Percentiles rank a stretch among this genome's conserved stretches.
Evolutionary conservation across 169 alveolate species (phyloP).

Genomic region (Plasmodium knowlesi): DNA sequence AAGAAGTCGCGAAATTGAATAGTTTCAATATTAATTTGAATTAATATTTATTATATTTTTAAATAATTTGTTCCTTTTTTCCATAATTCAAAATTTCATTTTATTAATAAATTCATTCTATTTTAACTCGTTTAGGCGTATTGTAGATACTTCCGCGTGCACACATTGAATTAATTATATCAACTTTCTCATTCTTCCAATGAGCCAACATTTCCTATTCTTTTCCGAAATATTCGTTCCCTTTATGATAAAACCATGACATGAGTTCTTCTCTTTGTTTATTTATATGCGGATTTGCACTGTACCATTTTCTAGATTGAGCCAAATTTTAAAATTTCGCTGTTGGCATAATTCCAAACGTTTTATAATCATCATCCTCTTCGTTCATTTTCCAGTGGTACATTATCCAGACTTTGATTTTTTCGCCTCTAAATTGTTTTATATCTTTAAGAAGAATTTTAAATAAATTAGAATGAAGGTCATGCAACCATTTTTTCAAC

Average conservation of each 20-base stretch:
- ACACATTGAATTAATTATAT: background rate
- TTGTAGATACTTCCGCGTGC: background rate
- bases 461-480: no score
- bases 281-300: background rate
- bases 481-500: background rate
- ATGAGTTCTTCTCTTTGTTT: background rate
- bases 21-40: no score
- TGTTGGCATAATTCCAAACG: background rate
- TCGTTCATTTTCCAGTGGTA: no score
- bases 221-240: background rate
- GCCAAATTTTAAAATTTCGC: background rate
- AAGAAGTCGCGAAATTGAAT: no score
- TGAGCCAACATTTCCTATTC: background rate
- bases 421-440: background rate
- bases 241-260: background rate
- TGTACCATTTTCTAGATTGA: background rate
- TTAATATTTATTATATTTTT: no score
- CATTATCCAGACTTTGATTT: conserved; percentile 5
- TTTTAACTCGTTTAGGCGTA: background rate
- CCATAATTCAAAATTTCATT: no score
- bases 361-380: no score
- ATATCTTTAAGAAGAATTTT: background rate
- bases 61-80: no score
- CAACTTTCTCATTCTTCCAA: background rate
- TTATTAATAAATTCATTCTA: background rate